Percentiles rank a stretch among this genome's conserved stretches.
Conservation (phyloP, 2,329 filamentous ascomycete genomes). For the Verticillium nubilum region DNA sequence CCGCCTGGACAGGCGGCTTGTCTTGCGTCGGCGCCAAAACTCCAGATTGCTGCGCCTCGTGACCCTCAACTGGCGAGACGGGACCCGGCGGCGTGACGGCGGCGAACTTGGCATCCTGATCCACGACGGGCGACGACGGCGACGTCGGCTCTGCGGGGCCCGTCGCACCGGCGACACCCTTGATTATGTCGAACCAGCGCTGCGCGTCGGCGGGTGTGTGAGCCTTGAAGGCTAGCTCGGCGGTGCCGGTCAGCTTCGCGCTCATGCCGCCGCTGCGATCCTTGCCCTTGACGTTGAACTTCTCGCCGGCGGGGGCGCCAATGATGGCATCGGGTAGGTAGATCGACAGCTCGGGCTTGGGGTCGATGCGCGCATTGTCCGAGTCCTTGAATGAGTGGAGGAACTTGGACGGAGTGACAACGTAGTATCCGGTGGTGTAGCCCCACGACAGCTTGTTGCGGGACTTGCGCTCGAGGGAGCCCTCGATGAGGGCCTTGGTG, state of each 20-base stretch:
- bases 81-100: slow-evolving; percentile 9
- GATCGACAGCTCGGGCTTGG: slow-evolving; percentile 78
- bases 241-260: slow-evolving; percentile 71
- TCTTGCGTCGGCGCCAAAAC: neutral
- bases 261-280: slow-evolving; percentile 76
- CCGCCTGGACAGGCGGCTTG: neutral
- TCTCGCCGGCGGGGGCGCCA: slow-evolving; percentile 65
- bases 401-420: slow-evolving; percentile 81
- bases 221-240: slow-evolving; percentile 84
- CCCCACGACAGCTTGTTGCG: slow-evolving; percentile 76
- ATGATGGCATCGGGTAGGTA: slow-evolving; percentile 88
- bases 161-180: slow-evolving; percentile 49
- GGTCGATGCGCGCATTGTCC: slow-evolving; percentile 66
- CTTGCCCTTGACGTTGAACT: slow-evolving; percentile 95
- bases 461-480: slow-evolving; percentile 83
- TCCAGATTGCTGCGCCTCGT: neutral
- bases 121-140: slow-evolving; percentile 26
- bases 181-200: slow-evolving; percentile 78
- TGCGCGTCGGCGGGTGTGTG: slow-evolving; percentile 73
- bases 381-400: slow-evolving; percentile 96
- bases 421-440: slow-evolving; percentile 80
- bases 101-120: slow-evolving; percentile 20
- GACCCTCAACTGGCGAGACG: neutral
- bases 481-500: slow-evolving; percentile 80
- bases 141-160: slow-evolving; percentile 25